Conservation (phyloP, 768 basidiomycete genomes). For the Boletus rex-veris region DNA sequence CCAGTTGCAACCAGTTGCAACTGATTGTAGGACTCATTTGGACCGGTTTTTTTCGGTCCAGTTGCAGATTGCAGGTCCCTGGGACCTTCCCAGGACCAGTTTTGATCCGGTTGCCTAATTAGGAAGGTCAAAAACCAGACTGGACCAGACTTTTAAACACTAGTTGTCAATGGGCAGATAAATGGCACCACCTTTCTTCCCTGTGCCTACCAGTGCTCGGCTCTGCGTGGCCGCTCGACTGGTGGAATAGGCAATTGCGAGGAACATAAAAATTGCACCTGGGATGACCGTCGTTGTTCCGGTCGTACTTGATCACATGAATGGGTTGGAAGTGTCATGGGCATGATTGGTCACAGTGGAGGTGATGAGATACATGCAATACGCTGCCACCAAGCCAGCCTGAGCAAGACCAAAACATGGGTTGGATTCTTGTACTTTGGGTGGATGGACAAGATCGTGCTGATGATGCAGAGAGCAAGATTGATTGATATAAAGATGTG, state of each 20-base stretch:
- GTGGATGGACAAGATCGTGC: conserved; percentile 79
- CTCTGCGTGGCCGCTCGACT: conserved; percentile 94
- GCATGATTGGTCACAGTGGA: conserved; percentile 93
- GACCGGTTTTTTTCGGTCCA: too few relatives aligned
- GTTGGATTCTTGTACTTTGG: conserved; percentile 88
- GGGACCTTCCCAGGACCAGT: too few relatives aligned
- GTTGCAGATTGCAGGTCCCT: too few relatives aligned
- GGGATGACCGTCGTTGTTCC: conserved; percentile 84
- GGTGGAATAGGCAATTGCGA: conserved; percentile 97
- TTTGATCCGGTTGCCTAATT: too few relatives aligned
- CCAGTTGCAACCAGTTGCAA: too few relatives aligned
- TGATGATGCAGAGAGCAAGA: conserved; percentile 71
- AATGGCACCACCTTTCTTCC: conserved; percentile 60
- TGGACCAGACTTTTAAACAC: too few relatives aligned
- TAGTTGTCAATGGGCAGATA: conserved; percentile 54
- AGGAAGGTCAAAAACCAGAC: too few relatives aligned
- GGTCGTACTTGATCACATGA: conserved; percentile 65
- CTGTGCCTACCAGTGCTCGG: conserved; percentile 78
- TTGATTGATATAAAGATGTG: conserved; percentile 98
- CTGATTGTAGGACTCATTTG: too few relatives aligned
- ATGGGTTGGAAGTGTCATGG: conserved; percentile 85
- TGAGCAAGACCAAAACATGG: conserved; percentile 94
- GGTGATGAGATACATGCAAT: conserved; percentile 93
- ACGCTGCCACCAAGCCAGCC: conserved; percentile 94
- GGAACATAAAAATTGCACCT: conserved; percentile 92